Conservation (phyloP, 2,329 filamentous ascomycete genomes). For the Rhytidhysteron rufulum region DNA sequence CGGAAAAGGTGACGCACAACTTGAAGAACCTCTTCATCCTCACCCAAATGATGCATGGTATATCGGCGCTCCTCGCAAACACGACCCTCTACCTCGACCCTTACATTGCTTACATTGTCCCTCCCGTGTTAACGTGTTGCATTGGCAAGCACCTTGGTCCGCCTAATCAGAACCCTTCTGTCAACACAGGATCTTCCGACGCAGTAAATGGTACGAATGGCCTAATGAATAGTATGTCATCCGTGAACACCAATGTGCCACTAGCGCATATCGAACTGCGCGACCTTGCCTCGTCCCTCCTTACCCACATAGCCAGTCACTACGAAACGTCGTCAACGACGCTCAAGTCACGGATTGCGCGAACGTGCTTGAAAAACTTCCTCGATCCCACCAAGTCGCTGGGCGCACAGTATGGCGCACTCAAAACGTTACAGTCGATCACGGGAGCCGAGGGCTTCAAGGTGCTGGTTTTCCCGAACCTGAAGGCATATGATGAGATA, state of each 20-base stretch:
- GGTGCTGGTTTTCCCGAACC: slow-evolving; percentile 62
- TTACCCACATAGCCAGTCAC: slow-evolving; percentile 74
- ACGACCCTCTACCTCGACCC: slow-evolving; percentile 71
- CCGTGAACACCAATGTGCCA: slow-evolving; percentile 6
- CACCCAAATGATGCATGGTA: slow-evolving; percentile 87
- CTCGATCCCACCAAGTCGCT: slow-evolving; percentile 81
- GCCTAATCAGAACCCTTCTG: slow-evolving; percentile 48
- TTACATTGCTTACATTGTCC: slow-evolving; percentile 68
- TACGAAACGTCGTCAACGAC: slow-evolving; percentile 78
- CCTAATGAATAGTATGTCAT: slow-evolving; percentile 21
- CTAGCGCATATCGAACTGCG: slow-evolving; percentile 72
- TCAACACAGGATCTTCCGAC: slow-evolving; percentile 47
- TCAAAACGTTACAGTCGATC: slow-evolving; percentile 74
- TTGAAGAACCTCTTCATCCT: slow-evolving; percentile 87
- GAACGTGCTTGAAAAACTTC: slow-evolving; percentile 91
- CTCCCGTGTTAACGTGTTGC: slow-evolving; percentile 86
- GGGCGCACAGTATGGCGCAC: slow-evolving; percentile 82
- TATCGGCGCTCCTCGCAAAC: slow-evolving; percentile 79
- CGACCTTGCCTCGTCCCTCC: slow-evolving; percentile 76
- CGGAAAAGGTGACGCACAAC: slow-evolving; percentile 92
- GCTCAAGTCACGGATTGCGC: slow-evolving; percentile 80
- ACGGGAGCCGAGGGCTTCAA: slow-evolving; percentile 66
- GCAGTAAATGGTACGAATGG: slow-evolving; percentile 28
- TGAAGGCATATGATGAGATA: slow-evolving; percentile 60
- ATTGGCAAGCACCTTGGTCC: slow-evolving; percentile 76